Evolutionary conservation across 768 basidiomycete species (phyloP), one percentile per base, ranked within the genome.

Genomic region (Cystoderma amianthinum): DNA sequence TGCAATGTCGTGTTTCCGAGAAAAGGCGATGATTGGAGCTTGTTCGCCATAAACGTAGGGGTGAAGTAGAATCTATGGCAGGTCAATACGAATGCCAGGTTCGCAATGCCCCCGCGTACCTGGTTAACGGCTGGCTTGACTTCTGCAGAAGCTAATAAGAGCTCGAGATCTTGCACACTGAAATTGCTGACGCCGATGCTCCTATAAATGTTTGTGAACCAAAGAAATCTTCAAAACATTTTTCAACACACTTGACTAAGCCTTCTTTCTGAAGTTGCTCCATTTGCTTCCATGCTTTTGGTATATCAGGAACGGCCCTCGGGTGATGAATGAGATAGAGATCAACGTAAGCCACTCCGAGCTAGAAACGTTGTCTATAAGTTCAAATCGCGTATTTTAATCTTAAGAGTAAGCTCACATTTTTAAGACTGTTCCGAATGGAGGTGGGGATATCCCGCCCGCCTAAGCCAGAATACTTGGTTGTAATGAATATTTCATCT

Each of bases 161-260:
- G 64, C 34, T 72, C 55, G 17, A 85, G 68, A 20, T 87, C 69
- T 1, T 63, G 41, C 10, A 77, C 67, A 10, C 63, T 63, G 51
- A 82, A 85, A 62, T 86, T 86, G 61, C 77, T 80, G 32, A 85
- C 79, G 16, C 82, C 83, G 41, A 85, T 82, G 55, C 75, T 81
- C 74, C 79, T 82, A 47, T 3, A 49, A 19, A 33, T 1, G 24
- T n/a, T n/a, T n/a, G n/a, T n/a, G n/a, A n/a, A n/a, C n/a, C n/a
- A n/a, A n/a, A n/a, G n/a, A n/a, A 20, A 22, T 17, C 15, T 32
- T 15, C 15, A 28, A 32, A 16, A 25, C 39, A 15, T 15, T 13
- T 12, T 12, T 25, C 20, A 16, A 47, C 62, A 24, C 39, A 78
- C 80, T 75, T 82, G 41, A 70, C 72, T 2, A 79, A 59, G 1